Conservation (phyloP, 2,329 filamentous ascomycete species). For the Elsinoe fawcettii region DNA sequence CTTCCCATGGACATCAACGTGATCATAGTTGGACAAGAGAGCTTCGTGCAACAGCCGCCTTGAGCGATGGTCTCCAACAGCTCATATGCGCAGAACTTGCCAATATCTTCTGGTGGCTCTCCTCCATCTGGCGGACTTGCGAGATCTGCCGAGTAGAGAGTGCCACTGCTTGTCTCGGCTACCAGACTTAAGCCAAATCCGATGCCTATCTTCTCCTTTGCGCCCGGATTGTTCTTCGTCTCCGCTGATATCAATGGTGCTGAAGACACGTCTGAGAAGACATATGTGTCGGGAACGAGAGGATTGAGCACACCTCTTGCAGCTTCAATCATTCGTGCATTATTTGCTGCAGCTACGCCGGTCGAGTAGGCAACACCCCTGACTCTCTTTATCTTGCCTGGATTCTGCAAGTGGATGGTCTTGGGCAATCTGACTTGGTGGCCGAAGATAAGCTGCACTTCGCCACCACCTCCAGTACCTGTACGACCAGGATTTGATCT, state of each 20-base stretch:
- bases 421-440: conserved; percentile 90
- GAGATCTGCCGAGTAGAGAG: conserved; percentile 82
- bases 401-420: conserved; percentile 78
- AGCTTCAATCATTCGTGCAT: conserved; percentile 87
- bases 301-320: conserved; percentile 81
- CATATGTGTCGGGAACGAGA: conserved; percentile 80
- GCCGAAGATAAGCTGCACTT: conserved; percentile 89
- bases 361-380: conserved; percentile 90
- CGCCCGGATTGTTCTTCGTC: conserved; percentile 55
- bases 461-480: conserved; percentile 74
- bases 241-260: conserved; percentile 57
- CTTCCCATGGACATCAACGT: conserved; percentile 96
- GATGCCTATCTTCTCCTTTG: conserved; percentile 60
- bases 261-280: conserved; percentile 62
- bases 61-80: conserved; percentile 73
- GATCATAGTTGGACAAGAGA: conserved; percentile 66
- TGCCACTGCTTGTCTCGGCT: conserved; percentile 81
- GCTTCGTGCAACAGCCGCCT: conserved; percentile 71
- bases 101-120: conserved; percentile 80
- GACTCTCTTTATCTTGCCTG: conserved; percentile 79
- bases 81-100: conserved; percentile 79
- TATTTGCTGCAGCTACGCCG: conserved; percentile 86
- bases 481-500: conserved; percentile 69
- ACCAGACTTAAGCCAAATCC: conserved; percentile 88
- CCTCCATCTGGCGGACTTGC: conserved; percentile 67